A percentile compares a stretch with the other conserved stretches of the same genome.
These are phyloP conservation scores for Penicillium alfredii DNA, from an alignment of 495 filamentous ascomycete species.

Conservation along the genomic window DNA sequence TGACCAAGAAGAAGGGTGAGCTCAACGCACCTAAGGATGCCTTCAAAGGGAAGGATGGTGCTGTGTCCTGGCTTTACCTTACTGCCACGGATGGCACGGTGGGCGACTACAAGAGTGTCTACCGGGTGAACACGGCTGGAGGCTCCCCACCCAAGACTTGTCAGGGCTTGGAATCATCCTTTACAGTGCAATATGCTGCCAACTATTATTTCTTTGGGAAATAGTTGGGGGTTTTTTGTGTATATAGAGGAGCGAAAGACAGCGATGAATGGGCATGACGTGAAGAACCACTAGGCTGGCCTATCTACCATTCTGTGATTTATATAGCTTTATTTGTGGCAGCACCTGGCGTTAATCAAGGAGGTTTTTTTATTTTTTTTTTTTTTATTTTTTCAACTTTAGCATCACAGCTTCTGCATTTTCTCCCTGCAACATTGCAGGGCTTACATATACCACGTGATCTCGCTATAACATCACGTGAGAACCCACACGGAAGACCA, in stretches of 20 bases:
- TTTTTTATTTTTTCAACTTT: no score
- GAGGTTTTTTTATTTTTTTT: slow-evolving; percentile 1
- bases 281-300: slow-evolving; percentile 6
- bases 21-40: slow-evolving; percentile 55
- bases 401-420: no score
- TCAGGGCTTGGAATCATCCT: slow-evolving; percentile 51
- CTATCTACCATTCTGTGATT: slow-evolving; percentile 5
- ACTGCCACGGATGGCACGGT: slow-evolving; percentile 47
- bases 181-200: slow-evolving; percentile 75
- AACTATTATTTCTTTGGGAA: slow-evolving; percentile 60
- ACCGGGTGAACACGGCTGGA: slow-evolving; percentile 80
- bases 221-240: slow-evolving; percentile 20
- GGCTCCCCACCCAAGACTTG: slow-evolving; percentile 75
- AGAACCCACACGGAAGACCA: slow-evolving; percentile 6
- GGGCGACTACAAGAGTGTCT: slow-evolving; percentile 64
- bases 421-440: slow-evolving; percentile 16
- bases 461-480: slow-evolving; percentile 30
- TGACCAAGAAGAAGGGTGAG: slow-evolving; percentile 51
- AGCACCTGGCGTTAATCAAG: slow-evolving; percentile 9
- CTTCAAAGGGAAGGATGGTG: slow-evolving; percentile 49
- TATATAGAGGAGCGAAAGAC: slow-evolving; percentile 8
- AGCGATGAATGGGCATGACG: slow-evolving; percentile 9
- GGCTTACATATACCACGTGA: slow-evolving; percentile 32
- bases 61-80: slow-evolving; percentile 55
- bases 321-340: background rate